Base-by-base conservation (phyloP, 257 asterid species). In the Ligustrum vulgare region DNA sequence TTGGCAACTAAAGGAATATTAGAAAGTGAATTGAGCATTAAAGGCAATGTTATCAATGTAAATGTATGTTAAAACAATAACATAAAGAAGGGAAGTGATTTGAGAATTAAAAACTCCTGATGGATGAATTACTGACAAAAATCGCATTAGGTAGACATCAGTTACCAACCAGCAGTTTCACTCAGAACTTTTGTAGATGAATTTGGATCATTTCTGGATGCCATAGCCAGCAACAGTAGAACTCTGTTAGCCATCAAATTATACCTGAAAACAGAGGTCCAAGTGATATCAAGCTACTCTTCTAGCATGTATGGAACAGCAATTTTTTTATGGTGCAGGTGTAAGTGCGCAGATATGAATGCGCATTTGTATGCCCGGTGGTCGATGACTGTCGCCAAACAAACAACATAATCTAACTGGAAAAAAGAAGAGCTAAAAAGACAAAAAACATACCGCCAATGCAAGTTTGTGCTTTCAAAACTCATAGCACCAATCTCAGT, bases 211-310 rank as follows among this genome's bases (percentile, higher is more conserved):
- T 82, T 87, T 82, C 91, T 85, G 71, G 97, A 91, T 71, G 97
- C 87, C 94, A 90, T 88, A 73, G 99, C 96, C 88, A 95, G 87
- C 87, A 95, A 85, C 69, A 95, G 89, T 72, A 95, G 90, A 81
- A 93, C 93, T 80, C 99, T 90, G 69, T 95, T 95, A 84, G 99
- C 97, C 99, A 95, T 95, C 83, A 95, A 83, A 84, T 95, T 93
- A 77, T 95, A 95, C 98, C 99, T 95, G 91, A 77, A 87, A 84
- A 76, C 76, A 47, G 75, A 70, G 45, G 11, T 60, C 32, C 75
- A 84, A 49, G 54, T 39, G 62, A 79, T 45, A 13, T 72, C 11
- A 72, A 77, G 79, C 45, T 69, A 72, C 76, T 68, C 33, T 45
- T 31, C 32, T 58, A 72, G 69, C 31, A 81, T 70, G 81, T 68